Percentiles rank a stretch among this genome's conserved stretches.
Evolutionary conservation across 2,329 filamentous ascomycete genomes (phyloP).

Genomic region (Diaporthe caulivora): DNA sequence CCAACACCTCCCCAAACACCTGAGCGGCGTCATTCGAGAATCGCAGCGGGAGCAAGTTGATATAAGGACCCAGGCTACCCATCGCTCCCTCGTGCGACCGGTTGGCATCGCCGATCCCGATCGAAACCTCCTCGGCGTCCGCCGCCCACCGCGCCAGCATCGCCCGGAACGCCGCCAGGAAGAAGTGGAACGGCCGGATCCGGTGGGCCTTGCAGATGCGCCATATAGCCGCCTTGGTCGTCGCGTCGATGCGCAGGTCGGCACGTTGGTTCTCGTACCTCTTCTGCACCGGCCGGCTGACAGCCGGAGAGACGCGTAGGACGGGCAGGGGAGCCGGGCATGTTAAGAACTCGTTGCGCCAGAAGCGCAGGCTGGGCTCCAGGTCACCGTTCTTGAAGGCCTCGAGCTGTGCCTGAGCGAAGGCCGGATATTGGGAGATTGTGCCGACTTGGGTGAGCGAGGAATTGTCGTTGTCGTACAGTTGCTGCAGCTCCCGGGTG

Average conservation of each 20-base stretch:
- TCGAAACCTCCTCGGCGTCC: conserved; percentile 52
- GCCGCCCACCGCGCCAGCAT: conserved; percentile 9
- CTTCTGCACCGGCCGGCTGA: neutral
- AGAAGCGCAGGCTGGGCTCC: conserved; percentile 8
- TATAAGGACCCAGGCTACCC: conserved; percentile 57
- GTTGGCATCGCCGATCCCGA: conserved; percentile 62
- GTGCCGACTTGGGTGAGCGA: neutral
- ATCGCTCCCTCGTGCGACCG: conserved; percentile 50
- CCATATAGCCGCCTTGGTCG: conserved; percentile 4
- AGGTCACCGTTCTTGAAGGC: neutral
- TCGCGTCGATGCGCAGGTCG: conserved; percentile 4
- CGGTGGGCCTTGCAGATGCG: neutral
- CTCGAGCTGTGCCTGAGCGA: neutral
- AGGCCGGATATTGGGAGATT: neutral
- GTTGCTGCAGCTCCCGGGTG: neutral
- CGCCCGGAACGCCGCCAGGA: conserved; percentile 44
- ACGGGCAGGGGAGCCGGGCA: neutral
- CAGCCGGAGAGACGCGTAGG: neutral
- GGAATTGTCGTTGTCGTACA: conserved; percentile 9
- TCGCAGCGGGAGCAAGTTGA: conserved; percentile 62
- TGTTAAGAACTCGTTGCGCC: neutral
- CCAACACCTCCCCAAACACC: conserved; percentile 48
- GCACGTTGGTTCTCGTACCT: conserved; percentile 10
- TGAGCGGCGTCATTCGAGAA: conserved; percentile 45
- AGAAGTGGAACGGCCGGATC: conserved; percentile 57